Evolutionary conservation across 75 land plant species (phyloP).

Genomic region (Larix kaempferi): DNA sequence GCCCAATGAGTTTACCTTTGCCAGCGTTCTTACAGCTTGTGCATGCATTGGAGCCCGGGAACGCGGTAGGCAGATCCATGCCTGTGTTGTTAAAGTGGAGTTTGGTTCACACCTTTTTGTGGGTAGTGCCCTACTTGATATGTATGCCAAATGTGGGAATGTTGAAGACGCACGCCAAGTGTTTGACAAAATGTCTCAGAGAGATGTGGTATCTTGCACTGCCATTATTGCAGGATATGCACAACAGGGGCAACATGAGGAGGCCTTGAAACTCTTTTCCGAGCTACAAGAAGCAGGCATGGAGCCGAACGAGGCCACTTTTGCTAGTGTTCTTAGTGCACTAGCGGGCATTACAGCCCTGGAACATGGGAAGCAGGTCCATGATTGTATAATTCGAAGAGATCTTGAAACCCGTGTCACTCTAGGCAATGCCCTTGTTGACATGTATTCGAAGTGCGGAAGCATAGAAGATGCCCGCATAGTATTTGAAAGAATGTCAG

Average conservation of each 20-base stretch:
- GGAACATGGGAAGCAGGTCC: conserved; percentile 10
- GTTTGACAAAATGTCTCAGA: conserved; percentile 21
- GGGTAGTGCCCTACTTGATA: conserved; percentile 18
- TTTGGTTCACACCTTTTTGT: conserved; percentile 14
- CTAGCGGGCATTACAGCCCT: background rate
- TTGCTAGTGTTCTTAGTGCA: conserved; percentile 14
- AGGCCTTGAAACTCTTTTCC: conserved; percentile 9
- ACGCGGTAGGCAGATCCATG: conserved; percentile 24
- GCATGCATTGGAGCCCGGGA: conserved; percentile 9
- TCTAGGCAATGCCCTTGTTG: conserved; percentile 7
- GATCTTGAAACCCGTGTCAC: background rate
- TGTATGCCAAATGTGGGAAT: conserved; percentile 22
- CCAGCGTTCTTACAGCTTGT: conserved; percentile 29
- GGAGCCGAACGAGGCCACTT: conserved; percentile 3
- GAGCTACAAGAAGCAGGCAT: background rate
- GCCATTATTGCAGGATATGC: conserved; percentile 23
- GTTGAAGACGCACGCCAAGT: conserved; percentile 18
- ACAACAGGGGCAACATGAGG: background rate
- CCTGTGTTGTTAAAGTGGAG: conserved; percentile 4
- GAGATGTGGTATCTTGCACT: conserved; percentile 18
- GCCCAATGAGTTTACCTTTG: conserved; percentile 18
- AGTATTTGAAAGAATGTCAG: conserved; percentile 6
- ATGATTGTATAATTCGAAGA: background rate
- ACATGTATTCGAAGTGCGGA: conserved; percentile 22
- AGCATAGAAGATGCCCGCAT: conserved; percentile 1